Percentiles rank a stretch among this genome's conserved stretches.
Conservation (phyloP, 169 alveolate genomes). For the Eimeria maxima region DNA sequence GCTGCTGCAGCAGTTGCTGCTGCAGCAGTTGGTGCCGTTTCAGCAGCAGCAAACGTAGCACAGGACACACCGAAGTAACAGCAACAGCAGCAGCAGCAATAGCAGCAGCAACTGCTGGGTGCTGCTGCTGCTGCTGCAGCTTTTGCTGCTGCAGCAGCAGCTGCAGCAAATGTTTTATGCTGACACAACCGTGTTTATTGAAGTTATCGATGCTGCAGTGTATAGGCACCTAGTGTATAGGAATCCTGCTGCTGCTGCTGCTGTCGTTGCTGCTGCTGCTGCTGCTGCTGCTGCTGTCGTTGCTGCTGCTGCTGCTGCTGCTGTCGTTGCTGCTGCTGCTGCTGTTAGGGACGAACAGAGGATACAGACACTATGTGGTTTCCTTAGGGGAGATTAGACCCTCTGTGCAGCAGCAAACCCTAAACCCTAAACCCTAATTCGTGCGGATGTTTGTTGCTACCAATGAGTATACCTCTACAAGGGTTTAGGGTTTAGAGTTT, state of each 20-base stretch:
- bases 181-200: no score
- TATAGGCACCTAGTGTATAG: no score
- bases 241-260: background rate
- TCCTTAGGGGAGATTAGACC: no score
- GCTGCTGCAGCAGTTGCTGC: no score
- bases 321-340: slow-evolving; percentile 18
- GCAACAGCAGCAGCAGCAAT: background rate
- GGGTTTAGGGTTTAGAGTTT: slow-evolving; percentile 30
- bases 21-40: no score
- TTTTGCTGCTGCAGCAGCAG: background rate
- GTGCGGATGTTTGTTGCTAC: background rate
- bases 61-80: background rate
- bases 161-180: no score
- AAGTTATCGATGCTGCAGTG: no score
- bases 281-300: slow-evolving; percentile 15
- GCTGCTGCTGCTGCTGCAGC: background rate
- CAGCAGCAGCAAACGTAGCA: no score
- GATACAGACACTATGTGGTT: background rate
- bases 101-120: background rate
- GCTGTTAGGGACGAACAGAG: background rate
- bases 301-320: background rate
- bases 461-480: background rate
- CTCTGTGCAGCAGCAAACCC: background rate
- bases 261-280: background rate
- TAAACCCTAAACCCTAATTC: background rate